Evolutionary conservation across 805 yeast genomes (phyloP), one percentile per base, ranked within the genome.

Genomic region (Candida piceae): DNA sequence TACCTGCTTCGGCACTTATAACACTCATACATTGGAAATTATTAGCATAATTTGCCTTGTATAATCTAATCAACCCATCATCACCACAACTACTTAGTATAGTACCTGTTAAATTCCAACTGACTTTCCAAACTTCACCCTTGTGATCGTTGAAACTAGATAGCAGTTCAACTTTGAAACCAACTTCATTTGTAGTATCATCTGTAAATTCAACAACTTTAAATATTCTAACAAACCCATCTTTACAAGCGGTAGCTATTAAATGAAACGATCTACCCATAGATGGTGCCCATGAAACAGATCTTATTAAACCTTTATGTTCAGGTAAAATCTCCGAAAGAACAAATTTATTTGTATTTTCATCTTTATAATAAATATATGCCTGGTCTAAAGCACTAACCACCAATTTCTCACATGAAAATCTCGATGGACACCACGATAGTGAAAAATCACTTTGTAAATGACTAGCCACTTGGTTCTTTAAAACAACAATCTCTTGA

Each of bases 221-320:
- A 69, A 81, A 90, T 3, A 93, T 80, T 36, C 97, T 74, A 9
- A 93, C 88, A 52, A 69, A 77, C 1, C 97, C 98, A 58, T 93
- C 99, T 57, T 88, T 88, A 57, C 96, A 88, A 5, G 94, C 97
- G 0, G 97, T 90, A 1, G 99, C 97, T 29, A 93, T 69, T 32
- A 89, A 65, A 50, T 90, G 95, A 57, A 77, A 85, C 45, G 81
- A 78, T 48, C 96, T 69, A 2, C 97, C 97, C 82, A 89, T 85
- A 0, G 94, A 78, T 3, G 97, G 96, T 0, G 97, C 97, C 98
- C 98, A 90, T 21, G 89, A 72, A 5, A 89, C 86, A 13, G 88
- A 83, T 52, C 97, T 69, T 23, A 90, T 86, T 28, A 90, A 69
- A 2, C 95, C 96, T 36, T 75, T 72, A 56, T 89, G 97, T 27